A percentile compares a stretch with the other conserved stretches of the same genome.
Conservation (phyloP, 2,329 filamentous ascomycete genomes). For the Aaosphaeria arxii region DNA sequence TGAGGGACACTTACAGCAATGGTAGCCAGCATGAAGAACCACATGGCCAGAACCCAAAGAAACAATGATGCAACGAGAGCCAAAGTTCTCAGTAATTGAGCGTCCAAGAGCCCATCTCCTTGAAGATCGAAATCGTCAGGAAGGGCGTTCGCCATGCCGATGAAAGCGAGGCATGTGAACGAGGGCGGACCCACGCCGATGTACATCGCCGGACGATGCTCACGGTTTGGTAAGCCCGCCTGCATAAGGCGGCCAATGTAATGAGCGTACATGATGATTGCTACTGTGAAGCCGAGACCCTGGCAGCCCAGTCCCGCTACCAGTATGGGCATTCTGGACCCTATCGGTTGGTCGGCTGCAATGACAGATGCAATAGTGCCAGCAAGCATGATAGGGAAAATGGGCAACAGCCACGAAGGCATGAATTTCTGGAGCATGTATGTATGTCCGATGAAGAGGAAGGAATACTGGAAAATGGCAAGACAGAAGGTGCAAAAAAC, state of each 20-base stretch:
- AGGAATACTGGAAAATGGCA: slow-evolving; percentile 55
- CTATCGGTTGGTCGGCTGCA: slow-evolving; percentile 56
- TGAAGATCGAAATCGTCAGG: slow-evolving; percentile 44
- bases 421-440: slow-evolving; percentile 66
- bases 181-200: slow-evolving; percentile 72
- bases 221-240: slow-evolving; percentile 59
- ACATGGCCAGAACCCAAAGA: slow-evolving; percentile 62
- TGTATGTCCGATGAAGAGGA: slow-evolving; percentile 59
- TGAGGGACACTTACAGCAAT: slow-evolving; percentile 29
- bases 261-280: slow-evolving; percentile 69
- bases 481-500: slow-evolving; percentile 39
- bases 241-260: slow-evolving; percentile 72
- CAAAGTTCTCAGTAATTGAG: slow-evolving; percentile 41
- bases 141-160: slow-evolving; percentile 61
- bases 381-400: slow-evolving; percentile 71
- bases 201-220: slow-evolving; percentile 68
- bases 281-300: slow-evolving; percentile 66
- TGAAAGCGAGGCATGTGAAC: slow-evolving; percentile 68
- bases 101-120: slow-evolving; percentile 46
- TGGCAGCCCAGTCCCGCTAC: slow-evolving; percentile 67
- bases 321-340: slow-evolving; percentile 60
- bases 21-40: slow-evolving; percentile 51
- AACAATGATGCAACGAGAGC: slow-evolving; percentile 53
- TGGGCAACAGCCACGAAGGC: slow-evolving; percentile 71
- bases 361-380: slow-evolving; percentile 70